Percentiles rank a stretch among this genome's conserved stretches.
phyloP scores from a whole-genome alignment of 129 eudicot species.

The Glebionis coronaria region DNA sequence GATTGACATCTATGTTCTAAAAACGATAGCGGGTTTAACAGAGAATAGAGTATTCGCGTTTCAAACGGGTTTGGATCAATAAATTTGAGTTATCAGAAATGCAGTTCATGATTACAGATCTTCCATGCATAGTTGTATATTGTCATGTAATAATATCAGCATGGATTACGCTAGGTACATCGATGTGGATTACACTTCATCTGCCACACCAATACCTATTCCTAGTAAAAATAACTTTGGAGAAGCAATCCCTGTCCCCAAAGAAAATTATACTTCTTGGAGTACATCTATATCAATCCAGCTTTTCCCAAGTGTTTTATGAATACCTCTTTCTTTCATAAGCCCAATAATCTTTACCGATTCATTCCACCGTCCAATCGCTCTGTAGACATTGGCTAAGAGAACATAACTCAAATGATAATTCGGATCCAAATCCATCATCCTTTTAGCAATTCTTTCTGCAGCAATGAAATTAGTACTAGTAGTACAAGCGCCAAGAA shows the following conservation, averaged over 20 bases:
- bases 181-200: background rate
- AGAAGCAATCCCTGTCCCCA: background rate
- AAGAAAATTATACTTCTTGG: background rate
- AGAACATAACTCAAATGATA: slow-evolving; percentile 82
- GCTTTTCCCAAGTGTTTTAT: slow-evolving; percentile 74
- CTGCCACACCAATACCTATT: background rate
- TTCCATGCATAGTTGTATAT: background rate
- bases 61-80: too few relatives aligned
- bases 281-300: slow-evolving; percentile 57
- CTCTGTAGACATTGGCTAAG: slow-evolving; percentile 62
- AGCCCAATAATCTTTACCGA: slow-evolving; percentile 45
- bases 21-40: background rate
- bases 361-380: slow-evolving; percentile 67
- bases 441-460: slow-evolving; percentile 68
- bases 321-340: slow-evolving; percentile 68
- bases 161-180: background rate
- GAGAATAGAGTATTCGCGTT: background rate
- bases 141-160: background rate
- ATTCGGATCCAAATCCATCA: slow-evolving; percentile 70
- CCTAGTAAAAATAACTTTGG: too few relatives aligned
- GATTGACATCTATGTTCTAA: background rate
- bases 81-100: too few relatives aligned
- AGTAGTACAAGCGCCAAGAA: slow-evolving; percentile 75
- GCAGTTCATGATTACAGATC: background rate
- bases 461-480: slow-evolving; percentile 52